Conservation (phyloP, 495 filamentous ascomycete genomes). For the Aspergillus incahuasiensis region DNA sequence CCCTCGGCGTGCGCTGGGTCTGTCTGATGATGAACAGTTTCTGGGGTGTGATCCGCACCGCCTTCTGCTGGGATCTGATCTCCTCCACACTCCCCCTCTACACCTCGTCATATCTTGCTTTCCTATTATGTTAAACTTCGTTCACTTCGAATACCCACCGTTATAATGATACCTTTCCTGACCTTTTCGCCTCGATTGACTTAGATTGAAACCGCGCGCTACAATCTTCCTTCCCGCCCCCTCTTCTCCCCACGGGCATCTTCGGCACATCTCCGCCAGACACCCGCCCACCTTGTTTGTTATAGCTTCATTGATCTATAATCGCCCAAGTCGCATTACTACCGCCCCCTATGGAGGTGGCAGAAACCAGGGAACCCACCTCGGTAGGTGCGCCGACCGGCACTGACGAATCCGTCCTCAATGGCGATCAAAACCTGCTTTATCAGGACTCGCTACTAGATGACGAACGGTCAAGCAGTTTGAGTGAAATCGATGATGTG, state of each 20-base stretch:
- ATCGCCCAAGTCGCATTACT: neutral
- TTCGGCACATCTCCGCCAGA: conserved; percentile 12
- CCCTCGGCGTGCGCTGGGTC: conserved; percentile 5
- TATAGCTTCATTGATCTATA: neutral
- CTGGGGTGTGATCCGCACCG: conserved; percentile 45
- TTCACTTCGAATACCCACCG: neutral
- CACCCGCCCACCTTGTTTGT: conserved; percentile 1
- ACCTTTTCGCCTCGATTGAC: conserved; percentile 8
- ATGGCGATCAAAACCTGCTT: conserved; percentile 37
- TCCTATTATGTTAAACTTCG: neutral
- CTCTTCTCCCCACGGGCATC: conserved; percentile 19
- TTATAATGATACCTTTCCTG: conserved; percentile 2
- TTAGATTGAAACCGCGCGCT: conserved; percentile 8
- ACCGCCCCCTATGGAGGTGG: conserved; percentile 36
- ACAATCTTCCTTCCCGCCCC: conserved; percentile 7
- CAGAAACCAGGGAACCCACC: conserved; percentile 35
- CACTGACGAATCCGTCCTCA: conserved; percentile 31
- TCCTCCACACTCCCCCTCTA: conserved; percentile 15
- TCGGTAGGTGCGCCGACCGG: conserved; percentile 31
- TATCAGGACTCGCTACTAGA: conserved; percentile 38
- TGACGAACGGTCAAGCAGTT: conserved; percentile 60
- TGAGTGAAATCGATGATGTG: conserved; percentile 89
- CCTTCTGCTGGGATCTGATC: conserved; percentile 32
- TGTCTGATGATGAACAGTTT: conserved; percentile 22
- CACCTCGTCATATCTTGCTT: conserved; percentile 11